Percentiles rank a stretch among this genome's conserved stretches.
These are phyloP conservation scores for Leccinum barrowsii DNA, from an alignment of 768 basidiomycete genomes.

Conservation along the genomic window DNA sequence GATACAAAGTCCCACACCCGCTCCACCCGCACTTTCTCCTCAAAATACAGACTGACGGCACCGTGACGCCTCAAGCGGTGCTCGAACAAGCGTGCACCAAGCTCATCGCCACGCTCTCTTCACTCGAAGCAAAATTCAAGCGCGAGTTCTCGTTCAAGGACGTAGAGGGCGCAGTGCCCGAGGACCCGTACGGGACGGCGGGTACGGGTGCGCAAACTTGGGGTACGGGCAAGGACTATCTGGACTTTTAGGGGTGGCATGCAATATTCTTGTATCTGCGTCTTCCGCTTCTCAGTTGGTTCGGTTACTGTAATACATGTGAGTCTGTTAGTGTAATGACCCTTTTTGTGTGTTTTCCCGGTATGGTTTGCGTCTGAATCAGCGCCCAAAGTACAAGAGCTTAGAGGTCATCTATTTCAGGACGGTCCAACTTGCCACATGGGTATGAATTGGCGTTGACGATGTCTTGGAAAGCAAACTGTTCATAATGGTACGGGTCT, in stretches of 20 bases:
- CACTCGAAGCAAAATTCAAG: conserved; percentile 74
- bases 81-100: conserved; percentile 82
- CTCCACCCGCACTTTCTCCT: conserved; percentile 91
- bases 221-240: conserved; percentile 49
- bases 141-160: conserved; percentile 81
- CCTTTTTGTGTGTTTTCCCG: too few relatives aligned
- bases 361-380: neutral
- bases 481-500: too few relatives aligned
- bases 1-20: conserved; percentile 97
- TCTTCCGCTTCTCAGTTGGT: neutral
- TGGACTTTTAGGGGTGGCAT: conserved; percentile 44
- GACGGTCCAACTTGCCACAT: too few relatives aligned
- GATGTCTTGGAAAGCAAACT: too few relatives aligned
- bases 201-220: conserved; percentile 41
- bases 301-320: neutral
- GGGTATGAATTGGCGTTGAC: too few relatives aligned
- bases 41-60: conserved; percentile 94
- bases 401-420: neutral
- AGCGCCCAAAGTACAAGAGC: neutral
- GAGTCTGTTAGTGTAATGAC: neutral
- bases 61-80: conserved; percentile 73
- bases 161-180: conserved; percentile 46
- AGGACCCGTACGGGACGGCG: conserved; percentile 49
- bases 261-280: neutral
- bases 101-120: conserved; percentile 68